Conservation (phyloP, 1,284 basidiomycete species). For the Sanghuangporus weigelae region DNA sequence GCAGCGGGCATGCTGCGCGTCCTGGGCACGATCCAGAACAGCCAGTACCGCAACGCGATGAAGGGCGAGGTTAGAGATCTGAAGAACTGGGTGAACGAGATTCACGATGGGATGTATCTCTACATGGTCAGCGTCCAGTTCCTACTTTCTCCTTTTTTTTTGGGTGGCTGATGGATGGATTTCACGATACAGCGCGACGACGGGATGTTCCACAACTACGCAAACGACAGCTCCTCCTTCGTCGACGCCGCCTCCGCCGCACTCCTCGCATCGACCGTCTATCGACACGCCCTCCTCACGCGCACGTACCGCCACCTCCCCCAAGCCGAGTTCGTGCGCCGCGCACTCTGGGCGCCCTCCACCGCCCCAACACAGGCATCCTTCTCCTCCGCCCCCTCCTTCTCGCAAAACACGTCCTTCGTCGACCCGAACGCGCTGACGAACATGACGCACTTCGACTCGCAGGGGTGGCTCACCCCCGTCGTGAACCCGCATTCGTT, state of each 20-base stretch:
- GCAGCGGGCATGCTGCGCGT: slow-evolving; percentile 85
- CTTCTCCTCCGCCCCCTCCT: neutral
- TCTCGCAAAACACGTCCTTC: slow-evolving; percentile 16
- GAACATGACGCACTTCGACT: slow-evolving; percentile 42
- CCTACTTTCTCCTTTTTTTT: neutral
- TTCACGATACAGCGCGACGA: slow-evolving; percentile 15
- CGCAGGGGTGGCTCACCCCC: slow-evolving; percentile 57
- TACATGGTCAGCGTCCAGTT: slow-evolving; percentile 27
- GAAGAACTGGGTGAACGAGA: slow-evolving; percentile 63
- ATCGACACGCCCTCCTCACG: slow-evolving; percentile 55
- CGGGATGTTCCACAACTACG: slow-evolving; percentile 74
- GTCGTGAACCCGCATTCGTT: slow-evolving; percentile 68
- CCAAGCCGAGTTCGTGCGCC: slow-evolving; percentile 51
- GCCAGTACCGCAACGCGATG: slow-evolving; percentile 47
- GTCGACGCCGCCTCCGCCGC: slow-evolving; percentile 73
- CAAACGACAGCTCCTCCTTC: slow-evolving; percentile 56
- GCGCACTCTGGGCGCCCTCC: slow-evolving; percentile 37
- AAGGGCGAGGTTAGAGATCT: slow-evolving; percentile 55
- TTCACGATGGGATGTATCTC: slow-evolving; percentile 66
- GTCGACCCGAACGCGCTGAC: slow-evolving; percentile 20
- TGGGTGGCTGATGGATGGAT: neutral
- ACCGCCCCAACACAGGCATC: neutral
- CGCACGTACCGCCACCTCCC: slow-evolving; percentile 46
- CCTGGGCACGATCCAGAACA: slow-evolving; percentile 65
- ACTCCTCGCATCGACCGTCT: slow-evolving; percentile 73